phyloP scores from a whole-genome alignment of 106 monocot species.

The Xerophyta viscosa region DNA sequence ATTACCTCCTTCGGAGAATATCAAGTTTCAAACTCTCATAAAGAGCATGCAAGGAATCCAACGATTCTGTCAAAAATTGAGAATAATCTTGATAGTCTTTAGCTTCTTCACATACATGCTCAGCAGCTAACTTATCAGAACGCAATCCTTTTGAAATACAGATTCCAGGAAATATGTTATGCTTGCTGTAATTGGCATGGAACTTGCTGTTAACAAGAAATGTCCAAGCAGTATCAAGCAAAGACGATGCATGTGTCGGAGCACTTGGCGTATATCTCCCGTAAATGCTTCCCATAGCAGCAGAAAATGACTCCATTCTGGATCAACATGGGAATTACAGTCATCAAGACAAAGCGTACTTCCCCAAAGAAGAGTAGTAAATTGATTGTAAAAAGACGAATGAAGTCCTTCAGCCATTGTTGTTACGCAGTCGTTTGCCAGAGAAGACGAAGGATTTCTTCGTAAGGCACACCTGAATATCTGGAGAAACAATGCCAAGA shows the following conservation, averaged over 20 bases:
- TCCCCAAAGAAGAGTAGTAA: constrained; percentile 64
- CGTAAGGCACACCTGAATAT: constrained; percentile 74
- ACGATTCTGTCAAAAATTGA: constrained; percentile 47
- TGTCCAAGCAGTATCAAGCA: constrained; percentile 46
- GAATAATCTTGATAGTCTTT: constrained; percentile 28
- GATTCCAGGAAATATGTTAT: constrained; percentile 15
- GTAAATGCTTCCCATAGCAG: constrained; percentile 43
- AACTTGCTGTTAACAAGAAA: constrained; percentile 65
- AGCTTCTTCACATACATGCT: constrained; percentile 11
- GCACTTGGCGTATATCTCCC: constrained; percentile 20
- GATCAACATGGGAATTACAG: constrained; percentile 39
- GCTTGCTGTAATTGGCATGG: constrained; percentile 43
- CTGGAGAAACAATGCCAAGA: constrained; percentile 39
- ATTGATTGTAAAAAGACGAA: constrained; percentile 47
- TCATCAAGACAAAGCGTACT: constrained; percentile 23
- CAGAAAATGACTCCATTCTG: constrained; percentile 71
- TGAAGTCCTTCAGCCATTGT: constrained; percentile 76
- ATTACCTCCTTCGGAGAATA: constrained; percentile 77
- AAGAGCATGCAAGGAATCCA: constrained; percentile 82
- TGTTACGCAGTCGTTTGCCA: constrained; percentile 71
- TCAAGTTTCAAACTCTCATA: constrained; percentile 93
- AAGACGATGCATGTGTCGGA: constrained; percentile 3
- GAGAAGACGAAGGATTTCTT: constrained; percentile 52
- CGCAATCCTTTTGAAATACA: constrained; percentile 6
- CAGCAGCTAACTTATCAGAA: constrained; percentile 3